phyloP scores from a whole-genome alignment of 257 asterid species.

The Solanum medicagineum region DNA sequence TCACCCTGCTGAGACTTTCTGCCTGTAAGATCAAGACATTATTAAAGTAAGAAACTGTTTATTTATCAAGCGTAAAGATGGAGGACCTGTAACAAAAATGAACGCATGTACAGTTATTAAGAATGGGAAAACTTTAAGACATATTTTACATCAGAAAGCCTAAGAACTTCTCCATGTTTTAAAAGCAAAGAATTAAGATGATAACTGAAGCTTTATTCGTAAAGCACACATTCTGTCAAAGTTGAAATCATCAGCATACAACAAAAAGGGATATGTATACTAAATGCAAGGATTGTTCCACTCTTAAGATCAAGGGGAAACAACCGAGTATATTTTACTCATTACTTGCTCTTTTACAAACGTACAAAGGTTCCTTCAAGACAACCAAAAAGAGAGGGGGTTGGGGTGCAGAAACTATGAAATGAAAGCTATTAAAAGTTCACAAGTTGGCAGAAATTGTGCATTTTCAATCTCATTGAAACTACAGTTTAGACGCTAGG shows the following conservation, averaged over 20 bases:
- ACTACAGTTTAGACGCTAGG: neutral
- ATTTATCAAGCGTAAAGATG: neutral
- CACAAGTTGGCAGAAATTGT: neutral
- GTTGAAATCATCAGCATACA: neutral
- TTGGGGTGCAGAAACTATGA: neutral
- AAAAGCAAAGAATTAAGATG: neutral
- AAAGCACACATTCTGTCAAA: neutral
- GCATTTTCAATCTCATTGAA: neutral
- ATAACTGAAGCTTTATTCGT: neutral
- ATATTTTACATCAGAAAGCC: neutral
- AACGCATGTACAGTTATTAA: neutral
- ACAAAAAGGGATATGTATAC: neutral
- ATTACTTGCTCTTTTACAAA: neutral
- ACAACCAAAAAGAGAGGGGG: neutral
- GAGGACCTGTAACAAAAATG: neutral
- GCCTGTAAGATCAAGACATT: slow-evolving; percentile 26
- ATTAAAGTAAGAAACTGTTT: slow-evolving; percentile 1
- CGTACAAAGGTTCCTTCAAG: neutral
- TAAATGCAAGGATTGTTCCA: neutral
- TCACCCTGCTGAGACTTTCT: slow-evolving; percentile 58
- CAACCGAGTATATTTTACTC: neutral
- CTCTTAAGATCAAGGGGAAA: neutral
- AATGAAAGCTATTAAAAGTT: neutral
- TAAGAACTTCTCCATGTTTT: neutral
- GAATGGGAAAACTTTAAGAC: neutral